Percentiles rank a stretch among this genome's conserved stretches.
Conservation (phyloP, 208 protist genomes). For the Spironucleus salmonicida region DNA sequence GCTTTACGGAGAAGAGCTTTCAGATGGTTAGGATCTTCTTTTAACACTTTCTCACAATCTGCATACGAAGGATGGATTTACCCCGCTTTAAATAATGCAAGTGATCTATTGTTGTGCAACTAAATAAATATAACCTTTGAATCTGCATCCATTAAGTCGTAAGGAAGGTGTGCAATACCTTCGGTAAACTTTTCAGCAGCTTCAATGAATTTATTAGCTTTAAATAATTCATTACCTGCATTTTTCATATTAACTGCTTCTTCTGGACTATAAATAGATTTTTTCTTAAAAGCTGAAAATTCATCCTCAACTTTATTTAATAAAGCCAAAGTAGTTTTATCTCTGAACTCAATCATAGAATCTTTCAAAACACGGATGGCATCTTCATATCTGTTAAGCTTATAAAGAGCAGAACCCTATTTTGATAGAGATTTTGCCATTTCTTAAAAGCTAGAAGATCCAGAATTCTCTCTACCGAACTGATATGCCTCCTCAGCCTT, state of each 20-base stretch:
- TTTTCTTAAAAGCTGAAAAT: background rate
- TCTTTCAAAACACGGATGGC: constrained; percentile 1
- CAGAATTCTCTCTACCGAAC: constrained; percentile 9
- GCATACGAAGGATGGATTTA: constrained; percentile 3
- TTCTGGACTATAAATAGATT: constrained; percentile 7
- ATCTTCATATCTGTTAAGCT: constrained; percentile 1
- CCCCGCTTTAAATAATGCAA: constrained; percentile 3
- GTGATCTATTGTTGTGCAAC: constrained; percentile 15
- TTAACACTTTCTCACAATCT: background rate
- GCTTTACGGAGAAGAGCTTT: constrained; percentile 9
- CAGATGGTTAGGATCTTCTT: background rate
- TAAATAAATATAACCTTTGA: background rate
- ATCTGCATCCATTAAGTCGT: constrained; percentile 30
- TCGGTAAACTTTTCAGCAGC: constrained; percentile 52
- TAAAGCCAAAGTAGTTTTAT: background rate
- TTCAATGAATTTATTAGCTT: constrained; percentile 43
- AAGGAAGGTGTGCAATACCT: constrained; percentile 46
- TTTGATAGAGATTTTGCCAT: constrained; percentile 13
- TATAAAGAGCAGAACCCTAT: constrained; percentile 4
- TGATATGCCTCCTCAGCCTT: constrained; percentile 20
- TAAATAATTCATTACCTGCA: constrained; percentile 50
- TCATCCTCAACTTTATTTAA: constrained; percentile 19
- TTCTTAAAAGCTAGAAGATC: background rate
- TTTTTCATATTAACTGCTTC: constrained; percentile 39
- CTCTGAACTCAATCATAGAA: constrained; percentile 20